These are phyloP conservation scores for Eucalyptus polyanthemos DNA, from an alignment of 345 rosid genomes.

Conservation along the genomic window DNA sequence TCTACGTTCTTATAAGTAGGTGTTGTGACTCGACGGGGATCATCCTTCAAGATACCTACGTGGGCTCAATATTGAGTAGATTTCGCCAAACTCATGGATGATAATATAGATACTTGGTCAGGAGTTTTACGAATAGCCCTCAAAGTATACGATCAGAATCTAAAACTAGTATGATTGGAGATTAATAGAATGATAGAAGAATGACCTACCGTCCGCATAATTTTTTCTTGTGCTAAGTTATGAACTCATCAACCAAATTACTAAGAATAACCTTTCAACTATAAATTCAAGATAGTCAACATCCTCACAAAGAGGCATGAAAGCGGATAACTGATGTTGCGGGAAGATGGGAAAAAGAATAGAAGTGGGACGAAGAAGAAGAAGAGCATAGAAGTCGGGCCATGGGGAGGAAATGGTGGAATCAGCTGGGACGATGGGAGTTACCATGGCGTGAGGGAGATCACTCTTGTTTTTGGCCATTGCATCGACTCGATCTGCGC, in stretches of 20 bases:
- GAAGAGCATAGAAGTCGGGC: constrained; percentile 35
- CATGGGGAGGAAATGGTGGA: constrained; percentile 90
- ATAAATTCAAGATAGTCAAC: not conserved
- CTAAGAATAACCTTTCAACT: not conserved
- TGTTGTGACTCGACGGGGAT: not conserved
- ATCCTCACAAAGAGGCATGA: not conserved
- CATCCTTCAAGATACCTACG: not conserved
- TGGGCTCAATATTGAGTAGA: not conserved
- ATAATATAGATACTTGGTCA: not conserved
- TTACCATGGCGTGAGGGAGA: constrained; percentile 53
- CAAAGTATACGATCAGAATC: not conserved
- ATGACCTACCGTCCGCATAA: not conserved
- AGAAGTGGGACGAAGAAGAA: constrained; percentile 12
- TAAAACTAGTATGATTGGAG: not conserved
- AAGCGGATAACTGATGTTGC: not conserved
- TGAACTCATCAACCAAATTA: not conserved
- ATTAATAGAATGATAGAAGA: not conserved
- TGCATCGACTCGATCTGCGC: constrained; percentile 60
- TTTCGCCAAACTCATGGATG: not conserved
- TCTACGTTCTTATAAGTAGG: not conserved
- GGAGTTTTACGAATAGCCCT: not conserved
- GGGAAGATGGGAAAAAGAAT: constrained; percentile 9
- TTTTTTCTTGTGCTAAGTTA: not conserved
- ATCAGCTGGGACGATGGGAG: constrained; percentile 60
- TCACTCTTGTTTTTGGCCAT: constrained; percentile 38